Base-by-base conservation (phyloP, 805 yeast genomes). In the Teunomyces cretensis region DNA sequence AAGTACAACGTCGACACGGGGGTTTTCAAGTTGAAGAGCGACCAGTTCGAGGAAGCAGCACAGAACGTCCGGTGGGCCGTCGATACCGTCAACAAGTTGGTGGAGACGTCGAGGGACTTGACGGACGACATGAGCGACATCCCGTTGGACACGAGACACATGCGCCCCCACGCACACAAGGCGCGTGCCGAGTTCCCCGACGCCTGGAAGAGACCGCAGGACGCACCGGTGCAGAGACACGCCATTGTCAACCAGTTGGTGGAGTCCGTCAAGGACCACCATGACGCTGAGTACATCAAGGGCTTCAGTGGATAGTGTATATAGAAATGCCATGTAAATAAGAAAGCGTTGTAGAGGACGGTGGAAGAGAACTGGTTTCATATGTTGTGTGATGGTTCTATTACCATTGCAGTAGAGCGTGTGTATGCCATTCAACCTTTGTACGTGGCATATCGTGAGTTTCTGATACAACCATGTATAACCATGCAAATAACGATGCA, bases 11-110 rank as follows among this genome's bases (percentile, higher is more conserved):
- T 75, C 51, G 67, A 67, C 28, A 76, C 76, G 1, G 84, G 86
- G 57, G 62, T 65, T 13, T 75, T 92, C 57, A 79, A 77, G 53
- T 78, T 90, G 65, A 73, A 88, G n/a, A 67, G 80, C 28, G 83
- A 78, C 42, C 76, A 76, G 55, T 88, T 76, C 62, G 73, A 80
- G 6, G 88, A 88, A 56, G 84, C 96, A 33, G 79, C 95, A 1
- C 97, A 92, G 66, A 94, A 94, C 66, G 86, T 92, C 41, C 78
- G 86, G 52, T 82, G 75, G 62, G 68, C 88, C 51, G 82, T 84
- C 14, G 86, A 81, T 44, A 74, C 81, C 22, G 71, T 90, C 51
- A 77, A 78, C 53, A 75, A 74, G 45, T 70, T 94, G 41, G 57
- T 91, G 24, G 61, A 62, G 19, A 91, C 83, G 55, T 72, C 96